A percentile compares a stretch with the other conserved stretches of the same genome.
These are phyloP conservation scores for Tilletia horrida DNA, from an alignment of 1,284 basidiomycete species.

Conservation along the genomic window DNA sequence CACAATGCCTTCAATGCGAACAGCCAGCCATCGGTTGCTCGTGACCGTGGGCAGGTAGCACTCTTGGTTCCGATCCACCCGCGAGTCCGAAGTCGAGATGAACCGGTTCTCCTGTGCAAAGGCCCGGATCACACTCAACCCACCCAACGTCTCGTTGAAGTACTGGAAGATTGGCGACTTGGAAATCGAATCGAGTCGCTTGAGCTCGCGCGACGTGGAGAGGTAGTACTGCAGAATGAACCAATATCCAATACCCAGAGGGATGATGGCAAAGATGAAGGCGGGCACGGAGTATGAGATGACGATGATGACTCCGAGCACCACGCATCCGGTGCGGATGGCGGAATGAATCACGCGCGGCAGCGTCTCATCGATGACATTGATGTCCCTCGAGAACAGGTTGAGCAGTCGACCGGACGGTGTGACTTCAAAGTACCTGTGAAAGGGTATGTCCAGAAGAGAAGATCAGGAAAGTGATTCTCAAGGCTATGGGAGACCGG, in stretches of 20 bases:
- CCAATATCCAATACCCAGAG: slow-evolving; percentile 46
- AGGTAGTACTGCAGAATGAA: slow-evolving; percentile 68
- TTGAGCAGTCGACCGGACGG: slow-evolving; percentile 67
- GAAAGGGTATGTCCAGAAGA: too few relatives aligned
- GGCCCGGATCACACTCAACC: slow-evolving; percentile 77
- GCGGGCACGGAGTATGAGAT: slow-evolving; percentile 68
- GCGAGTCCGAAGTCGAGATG: slow-evolving; percentile 70
- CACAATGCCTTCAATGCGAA: slow-evolving; percentile 63
- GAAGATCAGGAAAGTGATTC: not conserved
- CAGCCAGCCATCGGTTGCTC: slow-evolving; percentile 75
- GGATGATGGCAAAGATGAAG: slow-evolving; percentile 65
- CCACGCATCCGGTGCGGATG: slow-evolving; percentile 54
- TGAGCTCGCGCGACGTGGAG: slow-evolving; percentile 82
- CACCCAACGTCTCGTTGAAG: slow-evolving; percentile 74
- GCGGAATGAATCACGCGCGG: slow-evolving; percentile 49
- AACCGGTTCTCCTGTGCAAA: slow-evolving; percentile 62
- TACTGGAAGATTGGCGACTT: slow-evolving; percentile 81
- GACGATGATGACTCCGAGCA: slow-evolving; percentile 68
- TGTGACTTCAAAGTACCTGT: slow-evolving; percentile 45
- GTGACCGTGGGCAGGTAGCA: slow-evolving; percentile 67
- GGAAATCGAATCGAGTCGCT: slow-evolving; percentile 83
- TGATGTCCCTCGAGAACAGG: slow-evolving; percentile 86
- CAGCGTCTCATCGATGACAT: slow-evolving; percentile 70
- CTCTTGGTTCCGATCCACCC: slow-evolving; percentile 76
- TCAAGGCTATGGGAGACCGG: too few relatives aligned